Evolutionary conservation across 2,329 filamentous ascomycete genomes (phyloP), one percentile per base, ranked within the genome.

Genomic region (Claviceps pazoutovae): DNA sequence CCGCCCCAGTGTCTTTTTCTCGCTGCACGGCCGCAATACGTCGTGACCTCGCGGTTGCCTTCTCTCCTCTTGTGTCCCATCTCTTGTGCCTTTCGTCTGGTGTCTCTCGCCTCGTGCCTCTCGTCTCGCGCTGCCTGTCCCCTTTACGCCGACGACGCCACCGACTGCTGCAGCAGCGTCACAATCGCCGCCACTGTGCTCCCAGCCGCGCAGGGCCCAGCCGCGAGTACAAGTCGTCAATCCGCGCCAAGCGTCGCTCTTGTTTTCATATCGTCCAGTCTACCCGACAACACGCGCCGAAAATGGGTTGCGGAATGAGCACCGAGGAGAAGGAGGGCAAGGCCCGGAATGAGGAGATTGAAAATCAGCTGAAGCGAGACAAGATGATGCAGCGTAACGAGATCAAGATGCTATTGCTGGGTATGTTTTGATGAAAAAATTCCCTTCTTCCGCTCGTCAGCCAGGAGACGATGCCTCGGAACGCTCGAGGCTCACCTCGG

Each of bases 311-410:
- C 72, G 91, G 91, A 74, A 95, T 96, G 88, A 97, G 91, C 71
- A 95, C 93, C 68, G 93, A 97, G 78, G 93, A 97, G 76, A 96
- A 96, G 85, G 93, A 97, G 89, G 91, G 93, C 75, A 97, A 96
- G 87, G 88, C 89, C 78, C 85, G 93, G 63, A 97, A 98, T 70
- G 93, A 98, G 80, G 91, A 97, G 82, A 98, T 98, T 67, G 93
- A 98, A 75, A 97, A 96, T 71, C 91, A 97, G 78, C 78, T 97
- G 68, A 97, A 96, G 82, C 82, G 88, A 70, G 93, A 98, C 68
- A 94, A 95, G 74, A 87, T 97, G 87, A 86, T 95, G 78, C 90
- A 96, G 76, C 85, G 91, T 64, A 98, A 98, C 63, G 93, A 98
- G 74, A 98, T 98, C 77, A 98, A 98, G 82, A 97, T 98, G 93